Conservation (phyloP, 805 yeast species). For the Cyberlindnera maclurae region DNA sequence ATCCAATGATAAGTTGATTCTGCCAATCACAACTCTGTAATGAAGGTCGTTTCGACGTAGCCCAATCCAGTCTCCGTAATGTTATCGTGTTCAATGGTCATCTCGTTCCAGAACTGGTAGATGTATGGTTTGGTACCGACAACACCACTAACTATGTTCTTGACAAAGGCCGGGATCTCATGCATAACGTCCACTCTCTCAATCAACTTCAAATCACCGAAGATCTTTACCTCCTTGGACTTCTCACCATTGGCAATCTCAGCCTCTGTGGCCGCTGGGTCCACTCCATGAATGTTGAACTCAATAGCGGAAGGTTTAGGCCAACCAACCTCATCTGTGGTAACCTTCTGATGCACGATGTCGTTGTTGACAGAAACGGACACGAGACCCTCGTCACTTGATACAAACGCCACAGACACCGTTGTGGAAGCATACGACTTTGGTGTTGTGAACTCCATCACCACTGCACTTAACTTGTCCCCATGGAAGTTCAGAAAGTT, state of each 20-base stretch:
- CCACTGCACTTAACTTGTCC: slow-evolving; percentile 60
- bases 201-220: slow-evolving; percentile 59
- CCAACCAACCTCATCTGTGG: slow-evolving; percentile 79
- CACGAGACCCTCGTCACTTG: slow-evolving; percentile 56
- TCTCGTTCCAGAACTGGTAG: slow-evolving; percentile 76
- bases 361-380: slow-evolving; percentile 61
- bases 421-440: slow-evolving; percentile 76
- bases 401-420: slow-evolving; percentile 73
- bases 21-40: slow-evolving; percentile 29
- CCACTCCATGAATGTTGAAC: slow-evolving; percentile 49
- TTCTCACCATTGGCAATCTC: slow-evolving; percentile 29
- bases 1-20: neutral
- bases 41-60: slow-evolving; percentile 78
- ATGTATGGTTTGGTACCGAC: slow-evolving; percentile 97
- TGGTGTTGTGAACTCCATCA: slow-evolving; percentile 96
- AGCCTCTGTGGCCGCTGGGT: slow-evolving; percentile 37
- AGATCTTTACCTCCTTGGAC: slow-evolving; percentile 40
- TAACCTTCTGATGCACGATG: slow-evolving; percentile 48
- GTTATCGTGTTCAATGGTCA: slow-evolving; percentile 39
- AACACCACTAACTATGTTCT: slow-evolving; percentile 86
- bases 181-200: slow-evolving; percentile 98
- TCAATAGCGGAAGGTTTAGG: slow-evolving; percentile 66
- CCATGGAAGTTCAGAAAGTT: slow-evolving; percentile 89
- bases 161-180: slow-evolving; percentile 91
- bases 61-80: slow-evolving; percentile 55